These are phyloP conservation scores for Coprinellus aureogranulatus DNA, from an alignment of 768 basidiomycete species.

Conservation along the genomic window DNA sequence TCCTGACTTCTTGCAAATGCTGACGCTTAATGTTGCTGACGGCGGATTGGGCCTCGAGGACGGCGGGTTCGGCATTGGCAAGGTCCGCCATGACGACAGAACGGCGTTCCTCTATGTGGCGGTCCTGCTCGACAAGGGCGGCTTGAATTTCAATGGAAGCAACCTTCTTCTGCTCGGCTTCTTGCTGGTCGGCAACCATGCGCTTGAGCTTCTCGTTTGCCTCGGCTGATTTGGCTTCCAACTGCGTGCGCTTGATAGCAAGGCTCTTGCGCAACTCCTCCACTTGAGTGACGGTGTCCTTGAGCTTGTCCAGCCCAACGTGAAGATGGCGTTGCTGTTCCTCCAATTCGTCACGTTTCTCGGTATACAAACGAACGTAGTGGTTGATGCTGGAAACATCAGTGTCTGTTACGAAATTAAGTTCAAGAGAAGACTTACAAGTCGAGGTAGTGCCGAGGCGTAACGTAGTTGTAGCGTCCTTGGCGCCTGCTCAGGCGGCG, in stretches of 20 bases:
- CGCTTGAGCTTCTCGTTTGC: constrained; percentile 96
- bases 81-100: constrained; percentile 92
- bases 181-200: constrained; percentile 98
- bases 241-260: constrained; percentile 87
- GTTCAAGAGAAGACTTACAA: constrained; percentile 64
- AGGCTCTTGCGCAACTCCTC: constrained; percentile 94
- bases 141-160: constrained; percentile 96
- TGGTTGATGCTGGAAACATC: constrained; percentile 77
- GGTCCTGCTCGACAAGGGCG: constrained; percentile 88
- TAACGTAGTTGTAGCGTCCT: constrained; percentile 96
- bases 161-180: constrained; percentile 96
- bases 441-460: constrained; percentile 96
- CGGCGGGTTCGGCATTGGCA: constrained; percentile 96
- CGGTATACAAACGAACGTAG: constrained; percentile 90
- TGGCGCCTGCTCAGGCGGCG: constrained; percentile 84
- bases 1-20: constrained; percentile 93
- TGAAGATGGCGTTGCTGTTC: constrained; percentile 98
- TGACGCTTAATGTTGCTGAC: constrained; percentile 95
- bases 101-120: constrained; percentile 81
- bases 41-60: constrained; percentile 91
- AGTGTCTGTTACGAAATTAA: constrained; percentile 10
- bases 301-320: constrained; percentile 94
- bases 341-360: constrained; percentile 96
- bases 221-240: constrained; percentile 90
- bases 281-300: constrained; percentile 93